Evolutionary conservation across 805 yeast species (phyloP).

Genomic region (Candida qinlingensis): DNA sequence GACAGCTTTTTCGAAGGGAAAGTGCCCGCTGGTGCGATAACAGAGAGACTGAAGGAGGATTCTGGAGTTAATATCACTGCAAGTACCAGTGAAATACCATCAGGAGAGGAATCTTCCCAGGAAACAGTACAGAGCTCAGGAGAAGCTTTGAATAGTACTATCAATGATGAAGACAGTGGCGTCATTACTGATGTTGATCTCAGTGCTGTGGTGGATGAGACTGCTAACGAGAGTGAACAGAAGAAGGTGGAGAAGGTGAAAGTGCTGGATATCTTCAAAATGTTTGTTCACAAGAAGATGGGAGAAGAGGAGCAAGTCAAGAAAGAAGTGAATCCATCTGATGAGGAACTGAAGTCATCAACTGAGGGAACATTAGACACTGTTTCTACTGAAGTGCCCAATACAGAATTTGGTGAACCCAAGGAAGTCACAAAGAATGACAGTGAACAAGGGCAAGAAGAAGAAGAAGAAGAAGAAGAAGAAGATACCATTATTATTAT

Average conservation of each 20-base stretch:
- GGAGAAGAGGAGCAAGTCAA: neutral
- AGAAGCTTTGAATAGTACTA: neutral
- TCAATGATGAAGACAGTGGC: neutral
- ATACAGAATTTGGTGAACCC: too few relatives aligned
- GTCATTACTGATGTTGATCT: constrained; percentile 3
- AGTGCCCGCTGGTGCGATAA: neutral
- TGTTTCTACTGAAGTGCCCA: too few relatives aligned
- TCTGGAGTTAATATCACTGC: neutral
- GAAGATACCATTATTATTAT: neutral
- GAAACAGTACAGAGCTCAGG: neutral
- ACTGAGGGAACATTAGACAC: neutral
- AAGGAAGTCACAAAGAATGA: too few relatives aligned
- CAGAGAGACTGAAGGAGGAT: neutral
- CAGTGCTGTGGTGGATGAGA: neutral
- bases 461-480: neutral
- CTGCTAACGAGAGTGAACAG: neutral
- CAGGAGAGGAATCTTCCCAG: neutral
- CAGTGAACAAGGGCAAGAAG: too few relatives aligned
- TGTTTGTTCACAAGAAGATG: neutral
- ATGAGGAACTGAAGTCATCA: too few relatives aligned
- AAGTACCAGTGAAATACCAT: too few relatives aligned
- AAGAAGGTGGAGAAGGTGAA: neutral
- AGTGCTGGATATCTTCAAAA: constrained; percentile 7
- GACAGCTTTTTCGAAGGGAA: neutral
- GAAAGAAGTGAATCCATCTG: too few relatives aligned